Base-by-base conservation (phyloP, 2,329 filamentous ascomycete genomes). In the Claviceps sp. region DNA sequence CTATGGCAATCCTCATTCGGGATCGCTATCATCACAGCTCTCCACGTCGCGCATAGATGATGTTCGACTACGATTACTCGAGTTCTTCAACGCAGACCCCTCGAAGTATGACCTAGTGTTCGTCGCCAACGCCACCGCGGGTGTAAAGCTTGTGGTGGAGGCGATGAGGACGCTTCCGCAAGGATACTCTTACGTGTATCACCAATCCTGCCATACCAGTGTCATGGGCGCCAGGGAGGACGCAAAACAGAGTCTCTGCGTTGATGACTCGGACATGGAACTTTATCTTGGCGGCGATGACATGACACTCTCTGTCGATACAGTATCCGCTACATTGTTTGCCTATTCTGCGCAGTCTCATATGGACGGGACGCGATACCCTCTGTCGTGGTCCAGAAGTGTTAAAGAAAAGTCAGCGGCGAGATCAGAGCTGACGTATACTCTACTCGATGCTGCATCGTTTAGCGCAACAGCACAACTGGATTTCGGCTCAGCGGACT, bases 341-440 rank as follows among this genome's bases (percentile, higher is more conserved):
- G 86, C 88, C 29, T 96, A 88, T 63, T 86, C 91, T 7, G 90
- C 84, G 1, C 91, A 97, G 64, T 96, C 90, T 36, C 95, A 96
- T 62, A 86, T 96, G 85, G 85, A 91, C 57, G 91, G 91, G 2
- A 78, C 76, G 22, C 80, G 87, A 50, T 75, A 88, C 53, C 87
- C 89, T 7, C 64, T 88, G 16, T 66, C 72, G 3, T 96, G 89
- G 90, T 74, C 77, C 45, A 62, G 66, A 47, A 60, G 68, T 23
- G 61, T 82, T 48, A 73, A 75, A 42, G 53, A 56, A 11, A 47
- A 48, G 29, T 56, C 61, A 11, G 39, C 58, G n/a, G 50, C 50
- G 11, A 44, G 49, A 1, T 57, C 40, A 1, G 22, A 54, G 50
- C 62, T 60, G 50, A 67, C 74, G 2, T 89, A 84, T 61, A 87